A percentile compares a stretch with the other conserved stretches of the same genome.
Evolutionary conservation across 31 red algal genomes (phyloP).

Genomic region (Asparagopsis taxiformis): DNA sequence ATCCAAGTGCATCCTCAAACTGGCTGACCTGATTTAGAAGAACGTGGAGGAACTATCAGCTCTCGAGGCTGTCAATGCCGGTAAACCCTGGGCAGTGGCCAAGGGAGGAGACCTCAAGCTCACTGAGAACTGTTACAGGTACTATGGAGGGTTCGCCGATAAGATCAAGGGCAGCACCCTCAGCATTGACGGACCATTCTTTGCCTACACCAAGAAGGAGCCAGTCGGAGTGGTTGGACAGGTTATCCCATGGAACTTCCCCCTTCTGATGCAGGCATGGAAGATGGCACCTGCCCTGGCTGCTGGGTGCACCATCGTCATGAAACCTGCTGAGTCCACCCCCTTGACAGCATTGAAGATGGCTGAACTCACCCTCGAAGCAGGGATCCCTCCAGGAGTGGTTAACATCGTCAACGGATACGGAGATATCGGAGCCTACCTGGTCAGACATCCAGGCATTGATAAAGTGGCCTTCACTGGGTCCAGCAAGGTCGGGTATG

Average conservation of each 20-base stretch:
- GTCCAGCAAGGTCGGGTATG: not conserved
- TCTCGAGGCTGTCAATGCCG: no score
- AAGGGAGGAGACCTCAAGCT: no score
- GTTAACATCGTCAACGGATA: slow-evolving; percentile 42
- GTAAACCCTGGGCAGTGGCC: no score
- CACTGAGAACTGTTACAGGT: no score
- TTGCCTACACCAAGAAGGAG: slow-evolving; percentile 15
- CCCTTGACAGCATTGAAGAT: slow-evolving; percentile 23
- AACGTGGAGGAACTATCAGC: no score
- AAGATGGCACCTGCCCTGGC: slow-evolving; percentile 51
- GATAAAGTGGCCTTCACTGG: slow-evolving; percentile 6
- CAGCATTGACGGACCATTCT: no score
- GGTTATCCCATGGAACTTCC: slow-evolving; percentile 49
- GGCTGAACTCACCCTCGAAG: slow-evolving; percentile 7
- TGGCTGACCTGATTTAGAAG: no score
- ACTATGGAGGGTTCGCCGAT: no score
- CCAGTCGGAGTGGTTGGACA: slow-evolving; percentile 31
- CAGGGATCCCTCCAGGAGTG: slow-evolving; percentile 29
- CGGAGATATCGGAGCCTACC: slow-evolving; percentile 12
- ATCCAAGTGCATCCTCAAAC: no score
- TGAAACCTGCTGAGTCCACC: slow-evolving; percentile 32
- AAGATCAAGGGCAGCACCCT: no score
- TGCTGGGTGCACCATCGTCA: slow-evolving; percentile 26
- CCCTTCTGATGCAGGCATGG: slow-evolving; percentile 25
- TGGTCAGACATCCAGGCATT: not conserved